A percentile compares a stretch with the other conserved stretches of the same genome.
These are phyloP conservation scores for Sideroxylon spinosum DNA, from an alignment of 179 eudicot species.

Conservation along the genomic window DNA sequence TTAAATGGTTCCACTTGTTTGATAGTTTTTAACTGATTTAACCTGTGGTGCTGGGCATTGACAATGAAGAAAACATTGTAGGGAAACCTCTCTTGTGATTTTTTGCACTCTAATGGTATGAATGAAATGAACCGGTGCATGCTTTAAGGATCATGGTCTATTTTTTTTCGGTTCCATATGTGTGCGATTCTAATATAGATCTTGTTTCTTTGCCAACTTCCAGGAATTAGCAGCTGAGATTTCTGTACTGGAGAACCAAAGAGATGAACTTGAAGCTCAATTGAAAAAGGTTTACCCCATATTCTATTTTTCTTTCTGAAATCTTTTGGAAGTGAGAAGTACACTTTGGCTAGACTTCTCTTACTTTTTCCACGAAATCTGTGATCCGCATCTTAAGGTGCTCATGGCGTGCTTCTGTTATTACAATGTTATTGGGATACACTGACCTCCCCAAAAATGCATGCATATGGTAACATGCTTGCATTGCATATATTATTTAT, in stretches of 20 bases:
- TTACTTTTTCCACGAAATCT: not conserved
- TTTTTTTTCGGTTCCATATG: constrained; percentile 16
- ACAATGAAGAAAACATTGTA: not conserved
- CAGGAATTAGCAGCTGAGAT: constrained; percentile 88
- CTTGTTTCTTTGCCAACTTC: constrained; percentile 18
- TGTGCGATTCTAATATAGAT: not conserved
- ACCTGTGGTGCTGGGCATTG: not conserved
- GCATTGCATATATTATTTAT: not conserved
- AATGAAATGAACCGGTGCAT: not conserved
- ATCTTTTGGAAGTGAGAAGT: not conserved
- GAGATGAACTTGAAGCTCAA: constrained; percentile 87
- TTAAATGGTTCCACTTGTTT: not conserved
- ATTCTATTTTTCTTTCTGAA: not conserved
- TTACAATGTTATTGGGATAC: not conserved
- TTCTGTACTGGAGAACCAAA: constrained; percentile 77
- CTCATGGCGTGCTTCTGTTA: not conserved
- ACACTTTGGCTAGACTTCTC: not conserved
- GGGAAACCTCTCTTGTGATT: constrained; percentile 4
- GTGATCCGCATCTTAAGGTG: not conserved
- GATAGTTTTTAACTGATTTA: not conserved
- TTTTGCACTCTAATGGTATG: not conserved
- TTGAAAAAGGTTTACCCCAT: constrained; percentile 63
- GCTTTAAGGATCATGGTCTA: not conserved
- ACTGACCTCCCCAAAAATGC: not conserved
- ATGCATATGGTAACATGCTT: not conserved